Percentiles rank a stretch among this genome's conserved stretches.
Evolutionary conservation across 768 basidiomycete genomes (phyloP).

Genomic region (Multifurca ochricompacta): DNA sequence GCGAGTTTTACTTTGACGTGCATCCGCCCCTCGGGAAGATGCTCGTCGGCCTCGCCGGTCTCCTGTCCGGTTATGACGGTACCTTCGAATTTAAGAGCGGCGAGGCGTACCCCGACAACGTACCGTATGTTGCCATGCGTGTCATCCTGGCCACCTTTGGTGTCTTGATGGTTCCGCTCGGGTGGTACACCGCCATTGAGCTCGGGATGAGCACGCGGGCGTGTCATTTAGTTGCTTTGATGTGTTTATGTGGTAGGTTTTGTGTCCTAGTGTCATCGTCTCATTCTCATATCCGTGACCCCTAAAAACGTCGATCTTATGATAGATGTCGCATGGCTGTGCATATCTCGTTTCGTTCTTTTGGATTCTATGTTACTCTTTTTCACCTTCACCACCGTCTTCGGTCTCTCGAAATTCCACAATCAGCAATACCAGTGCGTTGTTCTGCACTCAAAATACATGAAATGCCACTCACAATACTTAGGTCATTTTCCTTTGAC

Average conservation of each 20-base stretch:
- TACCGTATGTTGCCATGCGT: slow-evolving; percentile 93
- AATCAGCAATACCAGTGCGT: slow-evolving; percentile 91
- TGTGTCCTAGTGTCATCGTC: neutral
- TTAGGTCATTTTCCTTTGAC: slow-evolving; percentile 85
- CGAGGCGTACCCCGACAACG: slow-evolving; percentile 66
- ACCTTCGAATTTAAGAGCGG: slow-evolving; percentile 93
- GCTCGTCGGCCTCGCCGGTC: slow-evolving; percentile 91
- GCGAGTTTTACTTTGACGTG: slow-evolving; percentile 99
- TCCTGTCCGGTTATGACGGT: slow-evolving; percentile 88
- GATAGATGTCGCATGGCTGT: slow-evolving; percentile 93
- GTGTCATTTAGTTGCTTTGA: slow-evolving; percentile 86
- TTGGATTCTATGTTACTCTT: slow-evolving; percentile 98
- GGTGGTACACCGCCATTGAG: slow-evolving; percentile 95
- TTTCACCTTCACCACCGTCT: slow-evolving; percentile 96
- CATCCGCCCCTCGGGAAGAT: slow-evolving; percentile 99
- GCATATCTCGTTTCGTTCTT: slow-evolving; percentile 94
- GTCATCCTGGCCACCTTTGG: slow-evolving; percentile 93
- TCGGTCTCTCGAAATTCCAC: slow-evolving; percentile 92
- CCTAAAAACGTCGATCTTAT: neutral
- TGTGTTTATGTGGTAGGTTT: slow-evolving; percentile 79
- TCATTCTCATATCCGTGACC: neutral
- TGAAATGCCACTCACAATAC: slow-evolving; percentile 1
- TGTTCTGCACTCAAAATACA: neutral
- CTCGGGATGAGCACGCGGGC: slow-evolving; percentile 86
- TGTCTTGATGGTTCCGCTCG: slow-evolving; percentile 90